phyloP scores from a whole-genome alignment of 1,139 yeast species.

The Pneumocystis sp. region DNA sequence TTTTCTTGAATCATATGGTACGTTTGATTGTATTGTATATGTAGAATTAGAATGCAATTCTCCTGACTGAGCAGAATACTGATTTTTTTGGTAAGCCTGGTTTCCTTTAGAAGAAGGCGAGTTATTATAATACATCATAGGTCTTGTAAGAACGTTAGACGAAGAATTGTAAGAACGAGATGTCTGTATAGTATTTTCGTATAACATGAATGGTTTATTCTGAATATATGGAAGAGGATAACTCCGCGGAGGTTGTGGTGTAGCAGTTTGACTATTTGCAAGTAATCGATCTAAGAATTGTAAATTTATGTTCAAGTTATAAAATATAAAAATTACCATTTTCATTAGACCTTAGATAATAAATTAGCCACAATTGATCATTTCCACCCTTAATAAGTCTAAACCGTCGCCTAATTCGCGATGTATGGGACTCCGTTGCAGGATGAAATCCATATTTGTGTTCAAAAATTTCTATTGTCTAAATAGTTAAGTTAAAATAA shows the following conservation, averaged over 20 bases:
- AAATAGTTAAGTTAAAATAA: not conserved
- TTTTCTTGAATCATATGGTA: not conserved
- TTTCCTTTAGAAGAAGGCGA: not conserved
- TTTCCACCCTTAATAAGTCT: slow-evolving; percentile 4
- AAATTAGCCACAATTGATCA: slow-evolving; percentile 8
- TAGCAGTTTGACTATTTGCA: slow-evolving; percentile 8
- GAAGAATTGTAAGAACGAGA: slow-evolving; percentile 6
- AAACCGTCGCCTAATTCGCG: slow-evolving; percentile 11
- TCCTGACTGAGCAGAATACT: not conserved
- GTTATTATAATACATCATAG: not conserved
- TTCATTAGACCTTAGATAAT: slow-evolving; percentile 5
- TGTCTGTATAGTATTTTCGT: not conserved
- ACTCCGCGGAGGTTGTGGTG: slow-evolving; percentile 10
- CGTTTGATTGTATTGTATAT: not conserved
- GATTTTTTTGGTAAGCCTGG: not conserved
- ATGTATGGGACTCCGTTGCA: slow-evolving; percentile 9
- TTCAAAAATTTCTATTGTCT: slow-evolving; percentile 10
- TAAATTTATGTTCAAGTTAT: slow-evolving; percentile 4
- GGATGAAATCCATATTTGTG: slow-evolving; percentile 13
- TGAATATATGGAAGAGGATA: slow-evolving; percentile 10
- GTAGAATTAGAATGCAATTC: not conserved
- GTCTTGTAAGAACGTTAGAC: slow-evolving; percentile 4
- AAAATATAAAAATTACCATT: slow-evolving; percentile 6
- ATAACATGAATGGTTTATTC: slow-evolving; percentile 6
- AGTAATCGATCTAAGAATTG: slow-evolving; percentile 7